Percentiles rank a stretch among this genome's conserved stretches.
Evolutionary conservation across 495 filamentous ascomycete genomes (phyloP).

Genomic region (Cercophora sp.): DNA sequence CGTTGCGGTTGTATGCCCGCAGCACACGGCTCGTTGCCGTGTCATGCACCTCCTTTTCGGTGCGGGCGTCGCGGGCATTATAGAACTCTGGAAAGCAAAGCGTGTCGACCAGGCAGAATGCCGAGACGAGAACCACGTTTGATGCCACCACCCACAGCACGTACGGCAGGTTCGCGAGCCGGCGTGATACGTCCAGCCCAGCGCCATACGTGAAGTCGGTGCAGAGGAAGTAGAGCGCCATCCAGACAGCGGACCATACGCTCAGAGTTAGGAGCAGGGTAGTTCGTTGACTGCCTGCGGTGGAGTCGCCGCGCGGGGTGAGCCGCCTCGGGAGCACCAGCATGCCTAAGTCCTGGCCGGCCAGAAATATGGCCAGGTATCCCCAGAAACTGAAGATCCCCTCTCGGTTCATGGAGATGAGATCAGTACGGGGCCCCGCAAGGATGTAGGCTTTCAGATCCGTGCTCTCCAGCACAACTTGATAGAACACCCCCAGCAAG

Average conservation of each 20-base stretch:
- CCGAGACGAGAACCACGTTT: slow-evolving; percentile 73
- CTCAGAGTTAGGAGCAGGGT: slow-evolving; percentile 57
- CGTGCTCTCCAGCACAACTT: slow-evolving; percentile 71
- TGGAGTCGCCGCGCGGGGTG: slow-evolving; percentile 28
- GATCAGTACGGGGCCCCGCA: slow-evolving; percentile 68
- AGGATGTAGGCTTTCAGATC: slow-evolving; percentile 78
- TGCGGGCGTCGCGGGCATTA: slow-evolving; percentile 44
- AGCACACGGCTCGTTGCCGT: slow-evolving; percentile 73
- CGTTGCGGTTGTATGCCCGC: slow-evolving; percentile 81
- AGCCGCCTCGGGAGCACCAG: slow-evolving; percentile 64
- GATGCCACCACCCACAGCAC: slow-evolving; percentile 86
- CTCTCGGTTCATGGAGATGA: slow-evolving; percentile 87
- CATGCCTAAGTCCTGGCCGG: slow-evolving; percentile 78
- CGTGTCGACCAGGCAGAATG: slow-evolving; percentile 73
- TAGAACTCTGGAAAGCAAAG: slow-evolving; percentile 70
- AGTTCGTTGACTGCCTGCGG: slow-evolving; percentile 35
- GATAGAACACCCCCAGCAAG: slow-evolving; percentile 60
- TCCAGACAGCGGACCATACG: slow-evolving; percentile 62
- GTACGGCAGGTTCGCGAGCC: slow-evolving; percentile 91
- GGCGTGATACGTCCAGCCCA: slow-evolving; percentile 72
- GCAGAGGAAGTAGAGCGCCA: slow-evolving; percentile 58
- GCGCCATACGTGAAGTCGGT: slow-evolving; percentile 66
- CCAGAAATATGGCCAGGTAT: slow-evolving; percentile 91
- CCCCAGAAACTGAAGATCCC: slow-evolving; percentile 90
- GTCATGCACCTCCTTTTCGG: slow-evolving; percentile 56